A percentile compares a stretch with the other conserved stretches of the same genome.
These are phyloP conservation scores for Alternaria novae-zelandiae DNA, from an alignment of 2,329 filamentous ascomycete genomes.

Conservation along the genomic window DNA sequence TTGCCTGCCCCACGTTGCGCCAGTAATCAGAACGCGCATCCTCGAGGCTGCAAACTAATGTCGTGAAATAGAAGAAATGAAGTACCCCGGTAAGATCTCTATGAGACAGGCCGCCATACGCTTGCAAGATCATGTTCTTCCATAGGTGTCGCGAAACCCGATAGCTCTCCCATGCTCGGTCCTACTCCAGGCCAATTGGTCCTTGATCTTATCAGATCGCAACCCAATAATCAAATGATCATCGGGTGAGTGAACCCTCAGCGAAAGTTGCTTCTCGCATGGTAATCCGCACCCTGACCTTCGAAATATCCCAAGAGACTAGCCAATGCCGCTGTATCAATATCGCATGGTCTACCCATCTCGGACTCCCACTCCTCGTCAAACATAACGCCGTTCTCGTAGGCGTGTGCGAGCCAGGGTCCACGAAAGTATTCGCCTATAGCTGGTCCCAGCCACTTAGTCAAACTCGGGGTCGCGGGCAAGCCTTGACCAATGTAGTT, in stretches of 20 bases:
- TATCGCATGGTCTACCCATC: background rate
- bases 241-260: too few species aligned
- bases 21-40: background rate
- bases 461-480: background rate
- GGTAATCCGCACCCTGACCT: too few species aligned
- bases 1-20: conserved; percentile 8
- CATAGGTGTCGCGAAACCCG: background rate
- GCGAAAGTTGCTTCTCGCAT: too few species aligned
- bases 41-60: background rate
- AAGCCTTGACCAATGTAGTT: background rate
- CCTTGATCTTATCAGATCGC: too few species aligned
- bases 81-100: too few species aligned
- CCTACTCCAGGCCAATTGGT: background rate
- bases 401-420: background rate
- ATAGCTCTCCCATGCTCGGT: background rate
- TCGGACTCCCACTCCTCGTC: background rate
- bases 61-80: background rate
- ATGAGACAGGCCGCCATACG: background rate
- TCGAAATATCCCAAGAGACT: too few species aligned
- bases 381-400: background rate
- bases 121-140: background rate
- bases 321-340: background rate
- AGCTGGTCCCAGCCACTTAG: background rate
- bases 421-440: background rate
- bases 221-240: too few species aligned